Conservation (phyloP, 1,284 basidiomycete species). For the Cryptococcus jaspeensis region DNA sequence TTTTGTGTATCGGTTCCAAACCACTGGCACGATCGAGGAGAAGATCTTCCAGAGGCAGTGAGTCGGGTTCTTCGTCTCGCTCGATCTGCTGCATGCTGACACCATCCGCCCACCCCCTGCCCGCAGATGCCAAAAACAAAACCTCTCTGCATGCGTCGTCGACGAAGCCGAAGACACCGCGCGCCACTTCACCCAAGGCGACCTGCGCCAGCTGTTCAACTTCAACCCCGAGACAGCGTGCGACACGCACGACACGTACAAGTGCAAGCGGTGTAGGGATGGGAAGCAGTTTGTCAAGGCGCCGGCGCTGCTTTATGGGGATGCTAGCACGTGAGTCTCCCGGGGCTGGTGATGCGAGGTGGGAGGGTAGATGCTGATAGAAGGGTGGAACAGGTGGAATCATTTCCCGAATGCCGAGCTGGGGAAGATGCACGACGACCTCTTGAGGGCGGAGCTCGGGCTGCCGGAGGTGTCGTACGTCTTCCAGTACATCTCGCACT, state of each 20-base stretch:
- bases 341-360: neutral
- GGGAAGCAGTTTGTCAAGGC: slow-evolving; percentile 83
- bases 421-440: slow-evolving; percentile 90
- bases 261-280: slow-evolving; percentile 90
- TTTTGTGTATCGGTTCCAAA: slow-evolving; percentile 97
- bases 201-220: slow-evolving; percentile 85
- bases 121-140: slow-evolving; percentile 80
- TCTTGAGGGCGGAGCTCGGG: slow-evolving; percentile 85
- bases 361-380: neutral
- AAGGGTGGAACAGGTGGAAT: slow-evolving; percentile 73
- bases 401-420: slow-evolving; percentile 89
- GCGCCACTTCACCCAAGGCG: slow-evolving; percentile 89
- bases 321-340: slow-evolving; percentile 85
- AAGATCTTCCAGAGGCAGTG: slow-evolving; percentile 93
- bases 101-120: too few relatives aligned
- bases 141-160: slow-evolving; percentile 93
- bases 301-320: slow-evolving; percentile 86
- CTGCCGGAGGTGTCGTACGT: slow-evolving; percentile 83
- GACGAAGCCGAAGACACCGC: slow-evolving; percentile 96
- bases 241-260: slow-evolving; percentile 97
- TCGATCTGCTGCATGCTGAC: neutral
- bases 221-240: slow-evolving; percentile 86
- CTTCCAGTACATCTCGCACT: slow-evolving; percentile 74
- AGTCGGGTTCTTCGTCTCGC: slow-evolving; percentile 20
- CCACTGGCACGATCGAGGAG: slow-evolving; percentile 97